Evolutionary conservation across 352 stramenopile species (phyloP).

Genomic region (Pythium dissimile): DNA sequence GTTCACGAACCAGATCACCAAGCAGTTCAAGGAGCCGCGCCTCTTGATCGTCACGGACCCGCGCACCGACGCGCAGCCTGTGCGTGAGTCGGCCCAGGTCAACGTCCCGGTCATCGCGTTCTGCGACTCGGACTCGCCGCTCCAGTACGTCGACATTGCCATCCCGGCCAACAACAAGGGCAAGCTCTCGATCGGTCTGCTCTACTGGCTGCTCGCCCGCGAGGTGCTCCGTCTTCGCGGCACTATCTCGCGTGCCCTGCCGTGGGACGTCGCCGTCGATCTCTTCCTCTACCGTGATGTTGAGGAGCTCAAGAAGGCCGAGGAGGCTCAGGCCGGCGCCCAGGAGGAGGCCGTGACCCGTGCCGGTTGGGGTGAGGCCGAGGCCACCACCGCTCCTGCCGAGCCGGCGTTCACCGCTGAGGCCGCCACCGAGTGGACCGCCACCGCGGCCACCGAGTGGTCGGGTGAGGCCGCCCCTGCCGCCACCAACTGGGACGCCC

Average conservation of each 20-base stretch:
- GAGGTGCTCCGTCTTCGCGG: constrained; percentile 98
- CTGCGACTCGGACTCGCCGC: constrained; percentile 99
- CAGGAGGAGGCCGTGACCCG: constrained; percentile 62
- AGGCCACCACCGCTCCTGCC: constrained; percentile 35
- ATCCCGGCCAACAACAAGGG: constrained; percentile 99
- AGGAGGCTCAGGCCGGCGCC: constrained; percentile 94
- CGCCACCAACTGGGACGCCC: constrained; percentile 49
- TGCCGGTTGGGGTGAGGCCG: constrained; percentile 69
- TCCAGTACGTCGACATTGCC: constrained; percentile 99
- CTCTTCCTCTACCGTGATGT: constrained; percentile 99
- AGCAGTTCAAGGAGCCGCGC: constrained; percentile 99
- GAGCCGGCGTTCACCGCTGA: constrained; percentile 59
- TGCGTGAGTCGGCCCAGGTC: constrained; percentile 98
- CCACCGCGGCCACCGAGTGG: constrained; percentile 61
- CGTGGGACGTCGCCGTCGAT: constrained; percentile 99
- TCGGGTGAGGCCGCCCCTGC: constrained; percentile 62
- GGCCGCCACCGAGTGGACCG: constrained; percentile 60
- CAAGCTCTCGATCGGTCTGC: constrained; percentile 99
- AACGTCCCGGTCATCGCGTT: constrained; percentile 99
- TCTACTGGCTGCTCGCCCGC: constrained; percentile 99
- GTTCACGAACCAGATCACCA: constrained; percentile 99
- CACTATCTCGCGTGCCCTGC: constrained; percentile 91
- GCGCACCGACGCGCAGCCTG: constrained; percentile 95
- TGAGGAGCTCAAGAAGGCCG: constrained; percentile 99
- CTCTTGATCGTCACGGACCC: constrained; percentile 99